A percentile compares a stretch with the other conserved stretches of the same genome.
Conservation (phyloP, 768 basidiomycete species). For the Lactarius evosmus region DNA sequence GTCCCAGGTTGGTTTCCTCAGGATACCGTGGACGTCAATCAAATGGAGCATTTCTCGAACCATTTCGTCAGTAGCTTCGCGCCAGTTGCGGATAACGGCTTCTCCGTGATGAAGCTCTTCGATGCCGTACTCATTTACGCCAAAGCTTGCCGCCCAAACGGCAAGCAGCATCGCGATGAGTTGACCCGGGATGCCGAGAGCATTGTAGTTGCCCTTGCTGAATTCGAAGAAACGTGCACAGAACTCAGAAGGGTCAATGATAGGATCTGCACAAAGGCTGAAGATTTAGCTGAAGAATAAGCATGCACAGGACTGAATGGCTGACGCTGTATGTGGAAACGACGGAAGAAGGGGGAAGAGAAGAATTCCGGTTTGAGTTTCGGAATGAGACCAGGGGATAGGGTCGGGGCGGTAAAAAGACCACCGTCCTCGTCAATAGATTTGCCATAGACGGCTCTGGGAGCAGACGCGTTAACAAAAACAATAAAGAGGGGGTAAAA, state of each 20-base stretch:
- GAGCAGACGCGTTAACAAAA: conserved; percentile 14
- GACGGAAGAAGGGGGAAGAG: conserved; percentile 76
- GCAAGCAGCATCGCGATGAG: conserved; percentile 78
- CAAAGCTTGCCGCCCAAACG: conserved; percentile 88
- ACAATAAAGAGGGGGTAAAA: conserved; percentile 6
- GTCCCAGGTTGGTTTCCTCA: conserved; percentile 83
- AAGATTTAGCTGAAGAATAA: conserved; percentile 5
- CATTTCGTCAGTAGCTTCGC: conserved; percentile 63
- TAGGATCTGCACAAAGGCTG: conserved; percentile 56
- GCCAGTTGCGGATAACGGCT: conserved; percentile 42
- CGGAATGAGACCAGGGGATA: conserved; percentile 59
- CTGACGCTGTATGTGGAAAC: conserved; percentile 80
- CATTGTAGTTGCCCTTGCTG: conserved; percentile 50
- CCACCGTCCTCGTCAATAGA: conserved; percentile 44
- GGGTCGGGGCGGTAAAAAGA: conserved; percentile 36
- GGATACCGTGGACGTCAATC: conserved; percentile 73
- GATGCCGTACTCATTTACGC: conserved; percentile 73
- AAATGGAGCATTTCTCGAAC: conserved; percentile 72
- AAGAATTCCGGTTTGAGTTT: conserved; percentile 77
- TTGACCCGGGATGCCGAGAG: conserved; percentile 68
- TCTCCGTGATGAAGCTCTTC: conserved; percentile 42
- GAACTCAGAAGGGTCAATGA: conserved; percentile 81
- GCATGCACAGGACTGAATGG: conserved; percentile 11
- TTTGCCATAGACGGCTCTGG: conserved; percentile 77
- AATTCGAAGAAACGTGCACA: conserved; percentile 67